Percentiles rank a stretch among this genome's conserved stretches.
These are phyloP conservation scores for Didymella pinodella DNA, from an alignment of 2,329 filamentous ascomycete genomes.

Conservation along the genomic window DNA sequence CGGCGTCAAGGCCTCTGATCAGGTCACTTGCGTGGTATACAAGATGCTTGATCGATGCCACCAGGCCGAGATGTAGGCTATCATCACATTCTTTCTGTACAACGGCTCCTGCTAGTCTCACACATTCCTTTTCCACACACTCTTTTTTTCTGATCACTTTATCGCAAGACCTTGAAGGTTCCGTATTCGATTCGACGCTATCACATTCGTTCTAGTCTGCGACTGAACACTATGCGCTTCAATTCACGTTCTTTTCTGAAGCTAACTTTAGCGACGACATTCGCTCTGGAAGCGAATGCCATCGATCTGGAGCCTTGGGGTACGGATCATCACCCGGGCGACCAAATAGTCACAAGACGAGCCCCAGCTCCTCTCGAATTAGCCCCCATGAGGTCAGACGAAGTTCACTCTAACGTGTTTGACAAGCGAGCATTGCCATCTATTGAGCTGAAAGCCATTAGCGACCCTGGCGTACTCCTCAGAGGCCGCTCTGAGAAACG, in stretches of 20 bases:
- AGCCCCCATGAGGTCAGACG: background rate
- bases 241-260: constrained; percentile 24
- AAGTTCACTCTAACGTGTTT: background rate
- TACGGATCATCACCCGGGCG: constrained; percentile 5
- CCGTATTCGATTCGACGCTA: background rate
- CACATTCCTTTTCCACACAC: background rate
- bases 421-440: constrained; percentile 8
- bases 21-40: constrained; percentile 9
- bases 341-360: background rate
- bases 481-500: constrained; percentile 29
- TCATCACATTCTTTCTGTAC: constrained; percentile 5
- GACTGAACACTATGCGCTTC: constrained; percentile 25
- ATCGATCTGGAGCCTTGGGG: constrained; percentile 23
- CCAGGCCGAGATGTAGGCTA: background rate
- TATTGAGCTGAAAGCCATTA: constrained; percentile 26
- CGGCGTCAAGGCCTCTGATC: constrained; percentile 11
- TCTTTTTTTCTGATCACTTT: background rate
- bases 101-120: background rate
- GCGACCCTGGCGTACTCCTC: constrained; percentile 24
- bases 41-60: constrained; percentile 3
- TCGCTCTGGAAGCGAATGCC: constrained; percentile 24
- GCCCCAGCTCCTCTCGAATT: background rate
- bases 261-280: constrained; percentile 23
- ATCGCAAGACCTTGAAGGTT: background rate
- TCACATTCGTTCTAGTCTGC: background rate